Conservation (phyloP, 2,329 filamentous ascomycete species). For the Tolypocladium sp. region DNA sequence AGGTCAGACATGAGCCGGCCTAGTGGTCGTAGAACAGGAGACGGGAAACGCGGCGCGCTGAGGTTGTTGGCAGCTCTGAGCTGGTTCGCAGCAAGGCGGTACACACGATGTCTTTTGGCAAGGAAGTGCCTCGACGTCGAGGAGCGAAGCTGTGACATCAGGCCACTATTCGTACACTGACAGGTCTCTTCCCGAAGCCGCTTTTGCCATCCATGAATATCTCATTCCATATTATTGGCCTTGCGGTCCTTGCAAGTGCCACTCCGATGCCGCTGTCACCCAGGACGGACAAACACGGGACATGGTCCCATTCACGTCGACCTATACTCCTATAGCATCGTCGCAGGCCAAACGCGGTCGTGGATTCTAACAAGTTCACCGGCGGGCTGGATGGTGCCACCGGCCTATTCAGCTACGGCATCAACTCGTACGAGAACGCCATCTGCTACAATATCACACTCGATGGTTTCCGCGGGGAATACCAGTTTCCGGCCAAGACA, state of each 20-base stretch:
- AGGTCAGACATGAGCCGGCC: no score
- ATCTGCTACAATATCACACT: slow-evolving; percentile 44
- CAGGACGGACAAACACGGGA: background rate
- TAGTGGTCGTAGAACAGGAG: background rate
- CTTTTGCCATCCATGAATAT: background rate
- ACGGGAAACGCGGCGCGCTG: background rate
- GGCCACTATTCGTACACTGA: background rate
- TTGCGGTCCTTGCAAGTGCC: background rate
- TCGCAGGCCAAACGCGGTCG: background rate
- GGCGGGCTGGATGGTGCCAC: slow-evolving; percentile 32
- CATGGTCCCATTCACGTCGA: background rate
- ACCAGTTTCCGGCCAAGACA: slow-evolving; percentile 38
- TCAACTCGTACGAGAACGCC: slow-evolving; percentile 35
- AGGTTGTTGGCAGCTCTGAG: background rate
- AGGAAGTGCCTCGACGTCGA: background rate
- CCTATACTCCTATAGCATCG: background rate
- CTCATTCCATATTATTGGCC: background rate
- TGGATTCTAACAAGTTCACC: slow-evolving; percentile 10
- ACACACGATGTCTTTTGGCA: background rate
- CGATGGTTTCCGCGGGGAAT: slow-evolving; percentile 37
- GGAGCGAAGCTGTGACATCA: background rate
- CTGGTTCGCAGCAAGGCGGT: background rate
- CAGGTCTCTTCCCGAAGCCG: background rate
- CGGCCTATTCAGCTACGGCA: slow-evolving; percentile 42
- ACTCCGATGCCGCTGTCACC: background rate